Conservation (phyloP, 257 asterid genomes). For the Petunia axillaris region DNA sequence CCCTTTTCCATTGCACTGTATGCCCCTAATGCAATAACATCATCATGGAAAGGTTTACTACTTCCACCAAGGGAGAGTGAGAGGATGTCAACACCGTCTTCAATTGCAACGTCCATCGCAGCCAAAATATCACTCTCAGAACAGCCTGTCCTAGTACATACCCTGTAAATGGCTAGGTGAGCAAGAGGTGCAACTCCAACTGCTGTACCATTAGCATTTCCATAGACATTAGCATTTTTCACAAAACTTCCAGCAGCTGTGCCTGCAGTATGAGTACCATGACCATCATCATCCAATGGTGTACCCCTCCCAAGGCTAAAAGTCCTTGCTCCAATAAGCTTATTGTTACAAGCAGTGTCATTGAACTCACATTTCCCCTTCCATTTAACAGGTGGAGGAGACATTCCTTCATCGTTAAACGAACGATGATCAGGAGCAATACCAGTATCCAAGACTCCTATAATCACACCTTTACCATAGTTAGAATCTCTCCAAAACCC, state of each 20-base stretch:
- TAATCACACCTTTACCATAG: background rate
- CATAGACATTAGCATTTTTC: conserved; percentile 13
- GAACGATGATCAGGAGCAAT: conserved; percentile 32
- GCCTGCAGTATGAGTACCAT: conserved; percentile 40
- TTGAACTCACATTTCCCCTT: conserved; percentile 34
- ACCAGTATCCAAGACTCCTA: conserved; percentile 38
- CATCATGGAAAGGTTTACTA: conserved; percentile 20
- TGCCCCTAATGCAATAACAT: conserved; percentile 33
- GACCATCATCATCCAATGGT: conserved; percentile 29
- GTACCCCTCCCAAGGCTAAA: background rate
- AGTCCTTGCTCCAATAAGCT: conserved; percentile 37
- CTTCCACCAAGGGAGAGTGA: background rate
- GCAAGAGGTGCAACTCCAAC: conserved; percentile 41
- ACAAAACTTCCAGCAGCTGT: conserved; percentile 39
- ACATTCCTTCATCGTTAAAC: conserved; percentile 26
- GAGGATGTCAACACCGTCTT: conserved; percentile 42
- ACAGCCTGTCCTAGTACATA: background rate
- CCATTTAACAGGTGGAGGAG: conserved; percentile 34
- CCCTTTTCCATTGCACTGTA: conserved; percentile 35
- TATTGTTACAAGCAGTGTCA: conserved; percentile 30
- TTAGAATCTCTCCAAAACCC: too few relatives aligned
- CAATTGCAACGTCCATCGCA: conserved; percentile 38
- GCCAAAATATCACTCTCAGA: conserved; percentile 34
- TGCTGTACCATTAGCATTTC: conserved; percentile 23
- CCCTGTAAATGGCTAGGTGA: conserved; percentile 37